Percentiles rank a stretch among this genome's conserved stretches.
These are phyloP conservation scores for Castanea mollissima DNA, from an alignment of 306 rosid genomes.

Conservation along the genomic window DNA sequence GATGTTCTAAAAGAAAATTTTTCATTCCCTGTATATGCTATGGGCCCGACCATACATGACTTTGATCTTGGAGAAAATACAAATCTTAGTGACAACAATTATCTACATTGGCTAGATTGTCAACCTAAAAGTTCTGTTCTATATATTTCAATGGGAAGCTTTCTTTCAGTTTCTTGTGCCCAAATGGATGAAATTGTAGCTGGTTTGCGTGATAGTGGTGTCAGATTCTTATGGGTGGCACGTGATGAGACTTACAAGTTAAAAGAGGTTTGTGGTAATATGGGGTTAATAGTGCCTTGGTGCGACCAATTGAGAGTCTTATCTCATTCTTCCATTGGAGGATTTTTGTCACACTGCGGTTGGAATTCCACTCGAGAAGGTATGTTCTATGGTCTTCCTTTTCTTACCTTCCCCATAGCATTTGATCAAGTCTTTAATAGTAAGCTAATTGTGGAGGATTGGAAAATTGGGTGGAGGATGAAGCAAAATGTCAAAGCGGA, in stretches of 20 bases:
- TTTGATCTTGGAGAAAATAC: slow-evolving; percentile 19
- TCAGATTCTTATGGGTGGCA: not conserved
- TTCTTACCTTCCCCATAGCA: not conserved
- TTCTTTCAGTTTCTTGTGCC: not conserved
- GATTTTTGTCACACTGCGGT: not conserved
- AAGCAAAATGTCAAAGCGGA: not conserved
- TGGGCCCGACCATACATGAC: slow-evolving; percentile 55
- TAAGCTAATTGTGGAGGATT: not conserved
- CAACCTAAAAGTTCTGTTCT: not conserved
- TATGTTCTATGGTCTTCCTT: not conserved
- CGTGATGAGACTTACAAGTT: not conserved
- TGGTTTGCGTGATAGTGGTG: not conserved
- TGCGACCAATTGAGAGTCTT: not conserved
- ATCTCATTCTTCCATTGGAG: not conserved
- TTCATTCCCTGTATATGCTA: slow-evolving; percentile 41
- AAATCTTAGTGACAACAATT: slow-evolving; percentile 5
- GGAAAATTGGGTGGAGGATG: not conserved
- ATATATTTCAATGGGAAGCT: not conserved
- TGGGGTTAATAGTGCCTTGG: not conserved
- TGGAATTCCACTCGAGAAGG: not conserved
- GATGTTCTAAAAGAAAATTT: slow-evolving; percentile 28
- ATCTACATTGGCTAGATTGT: slow-evolving; percentile 45
- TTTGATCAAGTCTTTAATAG: not conserved
- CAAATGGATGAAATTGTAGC: not conserved
- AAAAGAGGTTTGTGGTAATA: not conserved